Base-by-base conservation (phyloP, 768 basidiomycete species). In the Tylopilus sp. region DNA sequence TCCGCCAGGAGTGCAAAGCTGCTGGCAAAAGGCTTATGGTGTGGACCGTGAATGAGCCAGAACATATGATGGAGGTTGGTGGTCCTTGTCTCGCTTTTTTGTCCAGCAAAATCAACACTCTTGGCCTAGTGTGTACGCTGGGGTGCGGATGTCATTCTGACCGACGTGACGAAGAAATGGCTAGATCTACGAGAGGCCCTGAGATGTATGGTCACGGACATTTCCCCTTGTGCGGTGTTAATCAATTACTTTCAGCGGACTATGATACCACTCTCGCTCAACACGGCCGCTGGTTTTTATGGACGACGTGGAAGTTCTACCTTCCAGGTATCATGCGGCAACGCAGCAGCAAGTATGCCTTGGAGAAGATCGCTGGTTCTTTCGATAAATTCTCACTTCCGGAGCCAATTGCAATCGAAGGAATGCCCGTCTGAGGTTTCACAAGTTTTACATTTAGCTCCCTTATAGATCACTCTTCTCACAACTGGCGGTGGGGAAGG, bases 11-110 rank as follows among this genome's bases (percentile, higher is more conserved):
- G 59, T 94, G 92, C 74, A 84, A 85, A 66, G 75, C 66, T 16
- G 83, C 83, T 1, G 87, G 87, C 19, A 97, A 97, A 79, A 78
- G 79, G 59, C 61, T 98, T 51, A 87, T 95, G 81, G 92, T 93
- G 4, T 98, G 95, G 97, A 99, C 97, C 0, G 96, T 98, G 25
- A 99, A 99, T 64, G 79, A 86, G 42, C 84, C 84, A 11, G 83
- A 83, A 49, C 85, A 92, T 64, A 92, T 93, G 91, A 88, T 91
- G 80, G 90, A 93, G 83, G 89, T 85, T 26, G 38, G 82, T 69
- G 6, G 28, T 46, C 45, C 25, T 25, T 29, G 22, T 41, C 22
- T 50, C 21, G 10, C 45, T 9, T 13, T 24, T 33, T 26, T 17
- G 29, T 48, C 25, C 12, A 28, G 21, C 22, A 3, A 50, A 30